A percentile compares a stretch with the other conserved stretches of the same genome.
phyloP scores from a whole-genome alignment of 164 flowering plant species.

The Magnolia sinica region DNA sequence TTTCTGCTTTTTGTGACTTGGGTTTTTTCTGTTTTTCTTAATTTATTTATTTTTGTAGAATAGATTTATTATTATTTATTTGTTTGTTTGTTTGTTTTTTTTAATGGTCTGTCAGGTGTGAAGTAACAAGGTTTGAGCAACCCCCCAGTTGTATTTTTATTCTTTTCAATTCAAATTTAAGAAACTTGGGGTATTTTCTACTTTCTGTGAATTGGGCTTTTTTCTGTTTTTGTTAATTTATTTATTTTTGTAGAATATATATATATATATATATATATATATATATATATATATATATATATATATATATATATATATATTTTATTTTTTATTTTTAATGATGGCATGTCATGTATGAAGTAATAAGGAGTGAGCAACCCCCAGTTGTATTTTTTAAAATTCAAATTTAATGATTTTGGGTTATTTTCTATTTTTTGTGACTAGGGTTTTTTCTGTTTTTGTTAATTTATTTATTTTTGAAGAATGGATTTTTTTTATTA shows the following conservation, averaged over 20 bases:
- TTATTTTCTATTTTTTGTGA: neutral
- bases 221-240: neutral
- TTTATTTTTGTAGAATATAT: too few relatives aligned
- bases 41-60: neutral
- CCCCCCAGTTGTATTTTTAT: neutral
- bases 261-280: neutral
- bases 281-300: too few relatives aligned
- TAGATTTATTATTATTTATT: neutral
- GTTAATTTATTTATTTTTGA: neutral
- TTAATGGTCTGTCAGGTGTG: constrained; percentile 14
- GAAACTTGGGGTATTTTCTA: neutral
- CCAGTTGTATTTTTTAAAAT: neutral
- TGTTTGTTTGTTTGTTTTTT: constrained; percentile 10
- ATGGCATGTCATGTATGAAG: constrained; percentile 23
- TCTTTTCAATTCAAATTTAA: neutral
- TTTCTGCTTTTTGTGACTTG: neutral
- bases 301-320: too few relatives aligned
- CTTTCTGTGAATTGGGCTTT: neutral
- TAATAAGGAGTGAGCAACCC: too few relatives aligned
- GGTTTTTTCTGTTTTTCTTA: neutral
- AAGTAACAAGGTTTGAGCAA: too few relatives aligned
- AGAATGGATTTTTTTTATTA: too few relatives aligned
- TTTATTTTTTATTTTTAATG: constrained; percentile 12
- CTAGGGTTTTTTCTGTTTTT: neutral
- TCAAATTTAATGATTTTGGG: neutral